Evolutionary conservation across 495 filamentous ascomycete genomes (phyloP).

Genomic region (Tuber melanosporum): DNA sequence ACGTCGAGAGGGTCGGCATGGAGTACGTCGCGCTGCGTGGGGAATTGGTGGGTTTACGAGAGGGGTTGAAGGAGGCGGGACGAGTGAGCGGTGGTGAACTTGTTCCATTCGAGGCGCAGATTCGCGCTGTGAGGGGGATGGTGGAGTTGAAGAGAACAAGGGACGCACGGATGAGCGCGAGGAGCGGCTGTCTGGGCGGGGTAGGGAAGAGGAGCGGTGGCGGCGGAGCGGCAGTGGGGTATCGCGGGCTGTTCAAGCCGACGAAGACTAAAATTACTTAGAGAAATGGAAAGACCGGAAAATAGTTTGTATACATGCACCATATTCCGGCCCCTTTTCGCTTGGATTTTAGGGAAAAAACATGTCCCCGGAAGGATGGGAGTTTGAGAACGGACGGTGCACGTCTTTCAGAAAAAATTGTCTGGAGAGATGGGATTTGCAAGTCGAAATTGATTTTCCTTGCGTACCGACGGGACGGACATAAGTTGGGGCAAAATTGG

Average conservation of each 20-base stretch:
- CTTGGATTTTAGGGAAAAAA: not conserved
- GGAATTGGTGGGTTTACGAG: constrained; percentile 15
- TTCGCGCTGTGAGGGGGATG: not conserved
- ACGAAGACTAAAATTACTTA: not conserved
- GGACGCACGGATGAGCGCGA: not conserved
- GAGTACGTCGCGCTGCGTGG: constrained; percentile 36
- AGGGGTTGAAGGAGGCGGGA: not conserved
- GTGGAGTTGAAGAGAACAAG: not conserved
- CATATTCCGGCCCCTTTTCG: not conserved
- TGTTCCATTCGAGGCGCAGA: not conserved
- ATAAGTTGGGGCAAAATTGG: not conserved
- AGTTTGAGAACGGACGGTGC: not conserved
- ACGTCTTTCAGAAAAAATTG: not conserved
- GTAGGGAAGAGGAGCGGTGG: not conserved
- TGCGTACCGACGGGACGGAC: not conserved
- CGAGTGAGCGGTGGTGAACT: not conserved
- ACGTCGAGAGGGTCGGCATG: constrained; percentile 37
- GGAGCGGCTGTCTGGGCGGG: not conserved
- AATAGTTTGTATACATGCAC: not conserved
- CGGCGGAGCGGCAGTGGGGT: not conserved
- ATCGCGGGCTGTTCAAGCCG: not conserved
- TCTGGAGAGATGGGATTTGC: not conserved
- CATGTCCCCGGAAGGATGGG: not conserved
- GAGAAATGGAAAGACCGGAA: not conserved
- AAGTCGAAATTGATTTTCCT: not conserved